A percentile compares a stretch with the other conserved stretches of the same genome.
Conservation (phyloP, 495 filamentous ascomycete genomes). For the Talaromyces adpressus region DNA sequence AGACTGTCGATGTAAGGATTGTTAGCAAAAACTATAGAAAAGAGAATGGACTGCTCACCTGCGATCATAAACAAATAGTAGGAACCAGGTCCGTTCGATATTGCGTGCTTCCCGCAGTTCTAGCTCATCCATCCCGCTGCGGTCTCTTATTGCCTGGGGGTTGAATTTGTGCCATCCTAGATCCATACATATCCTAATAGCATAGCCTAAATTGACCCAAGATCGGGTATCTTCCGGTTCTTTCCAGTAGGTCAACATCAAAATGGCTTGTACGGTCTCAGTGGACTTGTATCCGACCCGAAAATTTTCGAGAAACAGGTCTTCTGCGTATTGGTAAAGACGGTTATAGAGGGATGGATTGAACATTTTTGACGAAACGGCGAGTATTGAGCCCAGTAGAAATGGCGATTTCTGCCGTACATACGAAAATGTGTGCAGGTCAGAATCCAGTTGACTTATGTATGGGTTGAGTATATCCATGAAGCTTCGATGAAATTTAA, state of each 20-base stretch:
- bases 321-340: conserved; percentile 14
- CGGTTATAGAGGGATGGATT: conserved; percentile 14
- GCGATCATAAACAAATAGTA: conserved; percentile 21
- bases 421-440: conserved; percentile 17
- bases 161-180: conserved; percentile 18
- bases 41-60: conserved; percentile 9
- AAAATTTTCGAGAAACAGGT: conserved; percentile 14
- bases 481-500: conserved; percentile 14
- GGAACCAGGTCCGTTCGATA: conserved; percentile 18
- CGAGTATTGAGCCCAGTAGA: conserved; percentile 13
- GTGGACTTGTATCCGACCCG: conserved; percentile 13
- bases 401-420: conserved; percentile 17
- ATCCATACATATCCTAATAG: conserved; percentile 18
- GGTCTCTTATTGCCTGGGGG: not conserved
- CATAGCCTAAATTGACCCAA: conserved; percentile 18
- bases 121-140: conserved; percentile 4
- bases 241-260: conserved; percentile 21
- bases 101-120: conserved; percentile 12
- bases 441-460: conserved; percentile 18
- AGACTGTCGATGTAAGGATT: conserved; percentile 9
- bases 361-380: conserved; percentile 17
- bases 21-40: not conserved
- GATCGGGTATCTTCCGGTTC: conserved; percentile 18
- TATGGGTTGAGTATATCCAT: conserved; percentile 18
- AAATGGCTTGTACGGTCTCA: conserved; percentile 14